phyloP scores from a whole-genome alignment of 768 basidiomycete genomes.

The Chiua virens region DNA sequence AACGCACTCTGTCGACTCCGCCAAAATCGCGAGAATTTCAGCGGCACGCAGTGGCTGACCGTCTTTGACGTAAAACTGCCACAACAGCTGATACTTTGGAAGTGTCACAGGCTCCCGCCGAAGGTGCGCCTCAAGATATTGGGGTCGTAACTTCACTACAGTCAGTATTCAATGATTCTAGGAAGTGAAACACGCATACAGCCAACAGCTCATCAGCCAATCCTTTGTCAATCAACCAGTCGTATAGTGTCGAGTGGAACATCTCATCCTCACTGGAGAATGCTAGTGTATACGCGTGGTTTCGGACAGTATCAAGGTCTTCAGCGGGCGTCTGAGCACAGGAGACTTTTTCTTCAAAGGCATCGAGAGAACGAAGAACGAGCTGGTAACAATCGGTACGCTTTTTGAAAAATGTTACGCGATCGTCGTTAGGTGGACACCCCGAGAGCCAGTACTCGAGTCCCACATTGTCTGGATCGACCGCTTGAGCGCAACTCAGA shows the following conservation, averaged over 20 bases:
- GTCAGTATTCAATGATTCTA: slow-evolving; percentile 10
- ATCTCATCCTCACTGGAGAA: slow-evolving; percentile 85
- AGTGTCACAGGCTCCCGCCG: slow-evolving; percentile 76
- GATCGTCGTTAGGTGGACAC: slow-evolving; percentile 55
- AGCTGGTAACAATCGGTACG: slow-evolving; percentile 79
- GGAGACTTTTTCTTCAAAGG: slow-evolving; percentile 69
- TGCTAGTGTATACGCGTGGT: slow-evolving; percentile 84
- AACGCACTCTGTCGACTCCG: slow-evolving; percentile 79
- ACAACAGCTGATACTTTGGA: slow-evolving; percentile 84
- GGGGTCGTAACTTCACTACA: slow-evolving; percentile 67
- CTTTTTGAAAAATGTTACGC: slow-evolving; percentile 54
- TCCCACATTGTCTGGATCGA: slow-evolving; percentile 75
- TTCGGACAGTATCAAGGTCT: slow-evolving; percentile 71
- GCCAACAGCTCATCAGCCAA: slow-evolving; percentile 88
- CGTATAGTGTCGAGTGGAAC: slow-evolving; percentile 93
- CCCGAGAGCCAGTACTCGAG: slow-evolving; percentile 76
- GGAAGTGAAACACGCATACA: slow-evolving; percentile 44
- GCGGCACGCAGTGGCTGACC: slow-evolving; percentile 87
- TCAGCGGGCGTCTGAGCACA: slow-evolving; percentile 35
- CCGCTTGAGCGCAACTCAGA: slow-evolving; percentile 73
- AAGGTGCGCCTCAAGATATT: slow-evolving; percentile 87
- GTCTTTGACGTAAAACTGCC: slow-evolving; percentile 97
- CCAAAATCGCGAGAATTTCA: slow-evolving; percentile 76
- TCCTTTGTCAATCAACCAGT: slow-evolving; percentile 83
- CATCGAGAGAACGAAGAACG: slow-evolving; percentile 75